A percentile compares a stretch with the other conserved stretches of the same genome.
These are phyloP conservation scores for Tanacetum coccineum DNA, from an alignment of 129 eudicot species.

Conservation along the genomic window DNA sequence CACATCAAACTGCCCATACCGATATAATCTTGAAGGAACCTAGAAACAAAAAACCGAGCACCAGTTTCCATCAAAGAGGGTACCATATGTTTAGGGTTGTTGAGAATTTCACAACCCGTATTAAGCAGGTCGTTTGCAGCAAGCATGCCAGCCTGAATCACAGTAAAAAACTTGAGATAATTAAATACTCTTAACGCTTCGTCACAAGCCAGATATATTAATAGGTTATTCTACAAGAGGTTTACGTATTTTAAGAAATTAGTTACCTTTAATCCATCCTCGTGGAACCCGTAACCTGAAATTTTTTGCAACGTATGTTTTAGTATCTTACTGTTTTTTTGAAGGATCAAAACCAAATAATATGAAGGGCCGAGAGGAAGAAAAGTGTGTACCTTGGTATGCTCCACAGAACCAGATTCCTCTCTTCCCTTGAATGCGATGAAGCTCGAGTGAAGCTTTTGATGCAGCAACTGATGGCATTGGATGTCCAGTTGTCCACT, in stretches of 20 bases:
- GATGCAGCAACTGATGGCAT: slow-evolving; percentile 88
- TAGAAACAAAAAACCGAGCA: slow-evolving; percentile 70
- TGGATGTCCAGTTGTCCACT: slow-evolving; percentile 93
- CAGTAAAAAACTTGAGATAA: neutral
- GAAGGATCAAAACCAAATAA: too few relatives aligned
- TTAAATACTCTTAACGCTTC: neutral
- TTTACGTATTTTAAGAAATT: neutral
- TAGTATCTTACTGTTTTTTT: too few relatives aligned
- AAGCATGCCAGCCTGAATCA: slow-evolving; percentile 67
- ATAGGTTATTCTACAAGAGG: neutral
- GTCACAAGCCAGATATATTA: too few relatives aligned
- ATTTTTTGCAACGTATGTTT: too few relatives aligned
- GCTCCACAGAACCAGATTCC: slow-evolving; percentile 98
- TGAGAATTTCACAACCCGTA: slow-evolving; percentile 36
- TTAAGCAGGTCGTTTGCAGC: slow-evolving; percentile 66
- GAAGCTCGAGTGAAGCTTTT: slow-evolving; percentile 70
- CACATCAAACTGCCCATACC: slow-evolving; percentile 71
- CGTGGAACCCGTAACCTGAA: slow-evolving; percentile 97
- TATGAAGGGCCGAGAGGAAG: too few relatives aligned
- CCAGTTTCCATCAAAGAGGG: slow-evolving; percentile 70
- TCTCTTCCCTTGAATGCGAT: slow-evolving; percentile 83
- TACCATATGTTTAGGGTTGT: slow-evolving; percentile 92
- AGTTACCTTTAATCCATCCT: slow-evolving; percentile 90
- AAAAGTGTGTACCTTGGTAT: slow-evolving; percentile 58
- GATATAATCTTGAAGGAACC: slow-evolving; percentile 64